phyloP scores from a whole-genome alignment of 257 asterid species.

The Apocynum venetum region DNA sequence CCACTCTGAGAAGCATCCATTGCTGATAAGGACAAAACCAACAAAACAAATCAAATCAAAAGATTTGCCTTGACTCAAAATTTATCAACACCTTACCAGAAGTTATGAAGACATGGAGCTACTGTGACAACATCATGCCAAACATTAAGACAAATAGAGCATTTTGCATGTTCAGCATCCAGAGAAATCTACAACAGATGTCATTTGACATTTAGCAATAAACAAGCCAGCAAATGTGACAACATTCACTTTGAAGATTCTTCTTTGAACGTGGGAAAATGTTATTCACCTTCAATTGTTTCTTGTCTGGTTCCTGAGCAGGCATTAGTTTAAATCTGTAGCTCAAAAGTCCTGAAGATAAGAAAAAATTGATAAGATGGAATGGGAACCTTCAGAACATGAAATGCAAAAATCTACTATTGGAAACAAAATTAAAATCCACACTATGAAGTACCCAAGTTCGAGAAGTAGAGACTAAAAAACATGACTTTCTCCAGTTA shows the following conservation, averaged over 20 bases:
- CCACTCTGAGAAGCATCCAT: constrained; percentile 99
- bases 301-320: constrained; percentile 37
- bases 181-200: constrained; percentile 46
- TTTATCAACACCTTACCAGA: constrained; percentile 48
- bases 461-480: background rate
- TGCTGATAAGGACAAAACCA: constrained; percentile 48
- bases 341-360: constrained; percentile 56
- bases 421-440: background rate
- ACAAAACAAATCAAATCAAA: constrained; percentile 6
- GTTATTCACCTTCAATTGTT: constrained; percentile 60
- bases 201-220: constrained; percentile 15
- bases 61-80: constrained; percentile 11
- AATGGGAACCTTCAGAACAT: background rate
- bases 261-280: background rate
- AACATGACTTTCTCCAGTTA: background rate
- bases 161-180: constrained; percentile 85
- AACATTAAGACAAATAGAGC: constrained; percentile 77
- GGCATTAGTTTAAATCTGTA: constrained; percentile 83
- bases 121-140: constrained; percentile 98
- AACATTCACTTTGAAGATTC: constrained; percentile 3
- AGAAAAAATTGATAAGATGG: background rate
- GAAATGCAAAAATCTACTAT: too few relatives aligned
- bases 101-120: constrained; percentile 98
- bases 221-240: background rate
- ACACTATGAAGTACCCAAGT: background rate